Percentiles rank a stretch among this genome's conserved stretches.
phyloP scores from a whole-genome alignment of 129 eudicot genomes.

The Glebionis coronaria region DNA sequence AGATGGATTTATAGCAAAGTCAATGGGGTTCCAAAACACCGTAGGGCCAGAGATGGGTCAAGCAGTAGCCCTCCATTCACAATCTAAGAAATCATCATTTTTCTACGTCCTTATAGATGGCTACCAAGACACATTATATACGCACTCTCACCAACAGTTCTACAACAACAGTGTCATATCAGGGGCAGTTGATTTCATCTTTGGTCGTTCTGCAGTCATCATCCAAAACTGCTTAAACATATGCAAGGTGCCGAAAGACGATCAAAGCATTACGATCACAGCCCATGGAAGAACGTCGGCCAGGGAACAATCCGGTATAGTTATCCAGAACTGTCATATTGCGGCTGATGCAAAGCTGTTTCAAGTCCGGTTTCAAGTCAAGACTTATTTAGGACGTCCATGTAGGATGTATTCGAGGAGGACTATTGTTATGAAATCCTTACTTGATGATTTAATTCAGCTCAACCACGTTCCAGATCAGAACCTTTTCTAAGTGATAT shows the following conservation, averaged over 20 bases:
- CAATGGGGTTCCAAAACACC: background rate
- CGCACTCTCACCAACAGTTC: background rate
- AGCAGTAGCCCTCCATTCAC: background rate
- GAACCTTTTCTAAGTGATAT: too few species aligned
- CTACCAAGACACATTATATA: background rate
- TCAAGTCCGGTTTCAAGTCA: background rate
- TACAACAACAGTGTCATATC: too few species aligned
- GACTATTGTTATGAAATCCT: background rate
- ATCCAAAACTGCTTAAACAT: conserved; percentile 6
- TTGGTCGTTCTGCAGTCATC: too few species aligned
- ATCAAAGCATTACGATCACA: background rate
- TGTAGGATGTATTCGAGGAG: background rate
- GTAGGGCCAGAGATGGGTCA: background rate
- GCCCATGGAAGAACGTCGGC: background rate
- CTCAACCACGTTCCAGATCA: too few species aligned
- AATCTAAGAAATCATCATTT: background rate
- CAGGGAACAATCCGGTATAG: background rate
- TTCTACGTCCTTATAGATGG: too few species aligned
- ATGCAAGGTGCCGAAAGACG: background rate
- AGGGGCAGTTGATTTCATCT: too few species aligned
- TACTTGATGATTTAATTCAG: background rate
- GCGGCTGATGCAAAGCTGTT: too few species aligned
- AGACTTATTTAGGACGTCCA: background rate
- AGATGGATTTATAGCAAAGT: too few species aligned
- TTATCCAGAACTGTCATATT: background rate